Evolutionary conservation across 179 eudicot species (phyloP).

Genomic region (Carnegiea gigantea): DNA sequence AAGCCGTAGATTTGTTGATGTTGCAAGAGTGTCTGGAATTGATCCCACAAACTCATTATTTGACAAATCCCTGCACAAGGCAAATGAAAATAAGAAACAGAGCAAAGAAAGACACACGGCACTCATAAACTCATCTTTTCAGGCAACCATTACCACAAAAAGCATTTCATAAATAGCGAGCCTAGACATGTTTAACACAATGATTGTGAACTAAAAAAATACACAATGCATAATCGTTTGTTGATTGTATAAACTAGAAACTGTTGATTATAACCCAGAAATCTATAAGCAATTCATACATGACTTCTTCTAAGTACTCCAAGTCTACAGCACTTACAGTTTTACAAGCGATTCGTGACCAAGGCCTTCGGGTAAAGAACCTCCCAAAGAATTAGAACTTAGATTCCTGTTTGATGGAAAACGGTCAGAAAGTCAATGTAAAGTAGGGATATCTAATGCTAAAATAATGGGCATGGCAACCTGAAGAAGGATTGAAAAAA

Average conservation of each 20-base stretch:
- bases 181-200: background rate
- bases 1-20: slow-evolving; percentile 66
- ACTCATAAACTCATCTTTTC: background rate
- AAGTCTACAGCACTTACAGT: slow-evolving; percentile 54
- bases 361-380: slow-evolving; percentile 75
- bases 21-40: slow-evolving; percentile 73
- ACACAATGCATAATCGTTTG: background rate
- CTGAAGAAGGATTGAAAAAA: background rate
- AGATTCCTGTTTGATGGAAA: slow-evolving; percentile 64
- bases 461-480: background rate
- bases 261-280: background rate
- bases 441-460: background rate
- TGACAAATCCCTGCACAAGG: slow-evolving; percentile 77
- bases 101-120: slow-evolving; percentile 8
- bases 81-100: slow-evolving; percentile 8
- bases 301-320: background rate
- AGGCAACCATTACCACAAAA: background rate
- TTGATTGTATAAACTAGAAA: background rate
- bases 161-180: background rate
- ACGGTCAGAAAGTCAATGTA: slow-evolving; percentile 3
- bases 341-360: slow-evolving; percentile 77
- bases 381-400: slow-evolving; percentile 84
- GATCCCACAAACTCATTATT: slow-evolving; percentile 67
- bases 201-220: background rate
- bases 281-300: background rate